Conservation (phyloP, 805 yeast species). For the Yamadazyma takamatsuzukensis region DNA sequence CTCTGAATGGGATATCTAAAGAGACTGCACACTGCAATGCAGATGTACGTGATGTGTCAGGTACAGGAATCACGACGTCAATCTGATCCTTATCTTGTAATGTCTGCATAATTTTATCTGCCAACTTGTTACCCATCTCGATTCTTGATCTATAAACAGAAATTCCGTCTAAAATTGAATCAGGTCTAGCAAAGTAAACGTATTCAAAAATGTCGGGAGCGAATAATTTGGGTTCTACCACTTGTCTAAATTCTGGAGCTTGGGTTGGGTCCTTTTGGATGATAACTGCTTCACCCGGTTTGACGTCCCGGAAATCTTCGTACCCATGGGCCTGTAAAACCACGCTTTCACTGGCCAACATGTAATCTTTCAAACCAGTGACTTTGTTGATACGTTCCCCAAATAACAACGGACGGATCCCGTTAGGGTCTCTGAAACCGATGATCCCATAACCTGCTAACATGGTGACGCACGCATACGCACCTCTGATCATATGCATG, state of each 20-base stretch:
- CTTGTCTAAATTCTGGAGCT: slow-evolving; percentile 80
- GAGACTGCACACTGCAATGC: slow-evolving; percentile 89
- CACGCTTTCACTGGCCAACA: slow-evolving; percentile 94
- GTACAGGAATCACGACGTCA: slow-evolving; percentile 96
- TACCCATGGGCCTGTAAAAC: slow-evolving; percentile 92
- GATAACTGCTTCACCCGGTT: slow-evolving; percentile 96
- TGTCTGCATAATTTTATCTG: slow-evolving; percentile 54
- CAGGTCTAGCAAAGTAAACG: slow-evolving; percentile 97
- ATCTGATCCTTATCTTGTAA: slow-evolving; percentile 41
- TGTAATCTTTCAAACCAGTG: slow-evolving; percentile 77
- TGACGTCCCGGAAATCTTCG: slow-evolving; percentile 70
- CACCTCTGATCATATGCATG: slow-evolving; percentile 80
- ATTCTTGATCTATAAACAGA: slow-evolving; percentile 90
- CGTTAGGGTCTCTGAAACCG: slow-evolving; percentile 97
- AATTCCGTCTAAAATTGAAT: slow-evolving; percentile 93
- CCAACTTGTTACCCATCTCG: slow-evolving; percentile 90
- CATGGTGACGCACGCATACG: slow-evolving; percentile 95
- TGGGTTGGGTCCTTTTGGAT: slow-evolving; percentile 60
- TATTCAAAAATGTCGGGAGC: slow-evolving; percentile 97
- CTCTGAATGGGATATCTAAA: slow-evolving; percentile 81
- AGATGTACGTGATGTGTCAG: slow-evolving; percentile 95
- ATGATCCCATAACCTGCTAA: slow-evolving; percentile 93
- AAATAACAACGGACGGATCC: slow-evolving; percentile 84
- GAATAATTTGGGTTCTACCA: slow-evolving; percentile 70
- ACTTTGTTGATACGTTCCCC: slow-evolving; percentile 69